Evolutionary conservation across 2,329 filamentous ascomycete genomes (phyloP), one percentile per base, ranked within the genome.

Genomic region (Coniella lustricola): DNA sequence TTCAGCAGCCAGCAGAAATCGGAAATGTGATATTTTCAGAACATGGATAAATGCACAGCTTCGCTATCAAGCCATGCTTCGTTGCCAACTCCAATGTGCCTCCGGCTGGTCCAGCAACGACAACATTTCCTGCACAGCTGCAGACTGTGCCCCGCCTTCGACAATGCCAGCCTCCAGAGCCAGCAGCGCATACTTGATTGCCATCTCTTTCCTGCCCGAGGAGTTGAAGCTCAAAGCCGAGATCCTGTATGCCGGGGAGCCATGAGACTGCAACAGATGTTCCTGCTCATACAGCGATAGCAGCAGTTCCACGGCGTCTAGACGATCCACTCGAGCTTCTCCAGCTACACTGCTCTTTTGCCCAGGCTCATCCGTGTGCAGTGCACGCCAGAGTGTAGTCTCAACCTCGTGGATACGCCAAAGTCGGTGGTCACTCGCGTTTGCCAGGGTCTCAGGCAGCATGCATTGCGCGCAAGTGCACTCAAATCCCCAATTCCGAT

Each of bases 221-320:
- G 64, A 57, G 54, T 64, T 69, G 39, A 64, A 67, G 8, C 65
- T 64, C 41, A 71, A 49, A 9, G 68, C 67, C 3, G 67, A 64
- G 44, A 65, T 61, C 1, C 65, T 65, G 52, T 68, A 70, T 7
- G 67, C 62, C 12, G 62, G 55, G 5, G 68, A 64, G 29, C 69
- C 57, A 45, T 68, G 69, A 1, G 62, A 63, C 32, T 68, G 59
- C 0, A 49, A 38, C n/a, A 71, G 52, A 0, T 63, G 61, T 51
- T 70, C 63, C 22, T 60, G 46, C 17, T 57, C 55, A 44, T 70
- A 68, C 5, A 67, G n/a, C 0, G 50, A 38, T 1, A 71, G 44
- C 9, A 70, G 38, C 12, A 61, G 46, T 46, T 67, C 61, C 2
- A 66, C 63, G 43, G 61, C 35, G 1, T 55, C 52, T 0, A 61